A percentile compares a stretch with the other conserved stretches of the same genome.
Evolutionary conservation across 1,139 yeast species (phyloP).

Genomic region (Pneumocystis sp.): DNA sequence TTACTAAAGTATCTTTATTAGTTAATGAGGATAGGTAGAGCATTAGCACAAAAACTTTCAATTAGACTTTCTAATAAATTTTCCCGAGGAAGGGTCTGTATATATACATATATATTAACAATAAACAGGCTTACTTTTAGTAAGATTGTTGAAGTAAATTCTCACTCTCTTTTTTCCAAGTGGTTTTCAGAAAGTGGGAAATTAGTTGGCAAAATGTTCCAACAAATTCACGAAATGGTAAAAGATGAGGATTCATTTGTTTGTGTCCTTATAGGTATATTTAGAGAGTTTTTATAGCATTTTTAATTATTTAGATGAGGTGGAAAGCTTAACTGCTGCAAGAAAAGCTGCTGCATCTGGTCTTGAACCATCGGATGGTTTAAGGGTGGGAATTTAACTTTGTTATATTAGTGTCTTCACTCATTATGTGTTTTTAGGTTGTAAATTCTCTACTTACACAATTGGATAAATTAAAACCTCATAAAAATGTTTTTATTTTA

Average conservation of each 20-base stretch:
- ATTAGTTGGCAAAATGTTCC: slow-evolving; percentile 15
- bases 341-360: slow-evolving; percentile 12
- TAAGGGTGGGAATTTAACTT: slow-evolving; percentile 4
- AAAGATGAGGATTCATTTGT: slow-evolving; percentile 13
- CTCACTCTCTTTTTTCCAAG: slow-evolving; percentile 15
- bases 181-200: slow-evolving; percentile 17
- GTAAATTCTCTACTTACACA: slow-evolving; percentile 16
- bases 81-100: neutral
- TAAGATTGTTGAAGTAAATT: slow-evolving; percentile 13
- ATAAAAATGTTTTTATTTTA: slow-evolving; percentile 14
- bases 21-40: slow-evolving; percentile 2
- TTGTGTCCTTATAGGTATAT: slow-evolving; percentile 14
- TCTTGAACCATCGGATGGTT: slow-evolving; percentile 15
- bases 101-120: neutral
- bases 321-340: slow-evolving; percentile 16
- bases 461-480: slow-evolving; percentile 13
- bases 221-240: slow-evolving; percentile 11
- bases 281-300: neutral
- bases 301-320: slow-evolving; percentile 11
- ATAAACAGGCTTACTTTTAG: slow-evolving; percentile 2
- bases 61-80: slow-evolving; percentile 12
- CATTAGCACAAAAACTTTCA: slow-evolving; percentile 16
- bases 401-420: neutral
- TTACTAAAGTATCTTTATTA: neutral
- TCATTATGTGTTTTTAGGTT: slow-evolving; percentile 3